Percentiles rank a stretch among this genome's conserved stretches.
Evolutionary conservation across 1,284 basidiomycete genomes (phyloP).

Genomic region (Fereydounia khargensis): DNA sequence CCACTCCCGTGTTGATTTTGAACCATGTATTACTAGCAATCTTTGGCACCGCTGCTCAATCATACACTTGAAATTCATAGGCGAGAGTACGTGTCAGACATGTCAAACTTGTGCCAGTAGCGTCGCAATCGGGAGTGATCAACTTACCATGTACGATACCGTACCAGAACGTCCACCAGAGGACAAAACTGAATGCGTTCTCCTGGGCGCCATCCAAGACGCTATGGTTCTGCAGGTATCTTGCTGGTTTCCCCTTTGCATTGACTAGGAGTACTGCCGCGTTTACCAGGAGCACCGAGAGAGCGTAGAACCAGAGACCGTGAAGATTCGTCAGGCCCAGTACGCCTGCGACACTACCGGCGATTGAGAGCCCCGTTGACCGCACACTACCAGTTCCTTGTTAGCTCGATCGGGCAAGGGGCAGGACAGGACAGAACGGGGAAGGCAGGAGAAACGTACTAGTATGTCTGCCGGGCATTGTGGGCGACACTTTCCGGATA

Average conservation of each 20-base stretch:
- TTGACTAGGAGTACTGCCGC: slow-evolving; percentile 33
- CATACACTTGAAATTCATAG: too few relatives aligned
- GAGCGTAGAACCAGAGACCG: slow-evolving; percentile 49
- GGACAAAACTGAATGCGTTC: slow-evolving; percentile 48
- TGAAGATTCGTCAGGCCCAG: slow-evolving; percentile 49
- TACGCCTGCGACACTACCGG: slow-evolving; percentile 45
- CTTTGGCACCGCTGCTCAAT: too few relatives aligned
- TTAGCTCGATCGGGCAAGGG: not conserved
- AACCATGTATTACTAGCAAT: too few relatives aligned
- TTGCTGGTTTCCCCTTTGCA: slow-evolving; percentile 17
- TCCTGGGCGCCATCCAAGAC: slow-evolving; percentile 26
- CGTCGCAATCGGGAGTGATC: too few relatives aligned
- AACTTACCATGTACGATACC: slow-evolving; percentile 53
- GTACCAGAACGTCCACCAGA: slow-evolving; percentile 56
- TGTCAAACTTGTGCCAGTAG: too few relatives aligned
- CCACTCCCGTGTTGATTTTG: too few relatives aligned
- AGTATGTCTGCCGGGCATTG: slow-evolving; percentile 46
- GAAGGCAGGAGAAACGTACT: slow-evolving; percentile 20
- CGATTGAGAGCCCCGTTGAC: slow-evolving; percentile 43
- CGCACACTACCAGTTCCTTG: slow-evolving; percentile 26
- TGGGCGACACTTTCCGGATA: slow-evolving; percentile 44
- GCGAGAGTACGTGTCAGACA: too few relatives aligned
- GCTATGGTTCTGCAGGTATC: slow-evolving; percentile 14
- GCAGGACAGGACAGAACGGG: not conserved
- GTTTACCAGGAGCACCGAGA: slow-evolving; percentile 41